Percentiles rank a stretch among this genome's conserved stretches.
phyloP scores from a whole-genome alignment of 2,329 filamentous ascomycete species.

The Leptodontidium sp. region DNA sequence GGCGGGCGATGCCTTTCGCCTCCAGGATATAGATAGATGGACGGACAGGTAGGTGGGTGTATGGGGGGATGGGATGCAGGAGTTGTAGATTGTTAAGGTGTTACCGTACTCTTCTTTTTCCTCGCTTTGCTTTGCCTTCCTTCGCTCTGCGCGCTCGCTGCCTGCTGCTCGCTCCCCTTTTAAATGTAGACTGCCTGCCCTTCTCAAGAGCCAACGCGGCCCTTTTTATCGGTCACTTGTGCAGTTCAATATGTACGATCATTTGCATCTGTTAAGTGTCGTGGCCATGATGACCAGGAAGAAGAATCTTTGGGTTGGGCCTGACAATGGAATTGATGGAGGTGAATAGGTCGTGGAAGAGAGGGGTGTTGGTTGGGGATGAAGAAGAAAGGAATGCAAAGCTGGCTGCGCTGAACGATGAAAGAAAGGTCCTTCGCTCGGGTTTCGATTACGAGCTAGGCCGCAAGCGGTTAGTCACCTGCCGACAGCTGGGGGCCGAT shows the following conservation, averaged over 20 bases:
- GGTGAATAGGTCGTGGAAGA: constrained; percentile 24
- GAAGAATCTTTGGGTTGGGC: constrained; percentile 26
- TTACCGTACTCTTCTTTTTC: constrained; percentile 46
- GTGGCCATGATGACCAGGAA: constrained; percentile 40
- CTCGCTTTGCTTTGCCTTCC: constrained; percentile 7
- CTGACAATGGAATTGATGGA: constrained; percentile 21
- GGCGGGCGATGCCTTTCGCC: constrained; percentile 26
- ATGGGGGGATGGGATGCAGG: constrained; percentile 25
- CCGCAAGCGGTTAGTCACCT: not conserved
- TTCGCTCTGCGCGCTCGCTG: constrained; percentile 15
- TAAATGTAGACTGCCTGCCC: constrained; percentile 14
- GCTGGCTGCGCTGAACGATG: not conserved
- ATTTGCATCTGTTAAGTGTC: constrained; percentile 44
- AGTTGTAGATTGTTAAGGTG: constrained; percentile 45
- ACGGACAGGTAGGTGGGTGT: not conserved
- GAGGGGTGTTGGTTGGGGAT: not conserved
- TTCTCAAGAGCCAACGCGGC: constrained; percentile 27
- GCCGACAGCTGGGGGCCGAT: too few relatives aligned
- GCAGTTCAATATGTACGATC: constrained; percentile 47
- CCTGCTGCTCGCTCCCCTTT: constrained; percentile 16
- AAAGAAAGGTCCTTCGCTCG: not conserved
- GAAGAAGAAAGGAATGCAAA: constrained; percentile 2
- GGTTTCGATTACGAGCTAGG: constrained; percentile 5
- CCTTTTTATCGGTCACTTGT: constrained; percentile 42
- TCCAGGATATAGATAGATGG: constrained; percentile 20